Evolutionary conservation across 352 stramenopile species (phyloP), one percentile per base, ranked within the genome.

Genomic region (Pythium myriotylum): DNA sequence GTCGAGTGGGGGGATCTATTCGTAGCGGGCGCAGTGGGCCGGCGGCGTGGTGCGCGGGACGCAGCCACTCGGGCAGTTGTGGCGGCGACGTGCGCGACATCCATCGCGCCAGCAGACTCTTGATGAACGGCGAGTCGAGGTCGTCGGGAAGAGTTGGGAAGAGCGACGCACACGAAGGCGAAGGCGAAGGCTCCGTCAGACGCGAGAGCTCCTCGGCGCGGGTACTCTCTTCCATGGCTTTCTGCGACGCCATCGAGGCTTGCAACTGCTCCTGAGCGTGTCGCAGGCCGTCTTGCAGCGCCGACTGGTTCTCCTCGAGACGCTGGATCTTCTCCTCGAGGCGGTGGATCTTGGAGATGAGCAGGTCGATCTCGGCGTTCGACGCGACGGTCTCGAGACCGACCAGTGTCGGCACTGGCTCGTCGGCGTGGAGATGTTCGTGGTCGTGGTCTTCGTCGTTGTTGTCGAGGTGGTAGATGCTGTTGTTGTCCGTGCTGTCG

Each of bases 231-330:
- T 74, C 65, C 14, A 72, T 51, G 3, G 68, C 70, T 50, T 72
- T 73, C 47, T 77, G 67, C 12, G 62, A 70, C 12, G 63, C 57
- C 26, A 74, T 69, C 2, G 66, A 65, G 1, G 56, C 46, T 22
- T 66, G 54, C 66, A 59, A 74, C 43, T 77, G 70, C 40, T 77
- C 61, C 32, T 74, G 74, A 9, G 66, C 62, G 43, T 70, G 54
- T n/a, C 47, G 43, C 2, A 70, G 54, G 24, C 56, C 65, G 23
- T 66, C 65, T 50, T 64, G 72, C 6, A 42, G 54, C 20, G 45
- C 47, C 13, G 35, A 46, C 12, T 64, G 50, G 24, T 70, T 70
- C 20, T 70, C 62, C 20, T 70, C 52, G 10, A 70, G 19, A 12
- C 49, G 50, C 26, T 70, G 62, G 26, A 70, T 52, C 12, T 50